Conservation (phyloP, 2,329 filamentous ascomycete species). For the Elsinoe perseae region DNA sequence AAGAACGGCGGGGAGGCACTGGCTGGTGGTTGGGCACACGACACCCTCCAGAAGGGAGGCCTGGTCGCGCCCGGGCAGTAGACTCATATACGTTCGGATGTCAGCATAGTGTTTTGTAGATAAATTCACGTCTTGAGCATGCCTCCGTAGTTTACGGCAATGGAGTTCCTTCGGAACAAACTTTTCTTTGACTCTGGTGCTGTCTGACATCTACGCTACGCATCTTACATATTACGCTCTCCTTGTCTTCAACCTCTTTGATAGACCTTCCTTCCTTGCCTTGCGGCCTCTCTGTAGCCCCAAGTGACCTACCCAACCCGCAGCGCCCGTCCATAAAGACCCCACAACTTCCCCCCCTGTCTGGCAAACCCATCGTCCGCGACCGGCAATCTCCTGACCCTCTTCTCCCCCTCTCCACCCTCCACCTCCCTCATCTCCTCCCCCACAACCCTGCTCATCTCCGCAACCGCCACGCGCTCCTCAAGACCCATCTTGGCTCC, state of each 20-base stretch:
- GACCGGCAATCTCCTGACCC: slow-evolving; percentile 15
- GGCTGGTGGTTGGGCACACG: slow-evolving; percentile 80
- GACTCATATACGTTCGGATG: background rate
- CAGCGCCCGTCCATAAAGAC: slow-evolving; percentile 8
- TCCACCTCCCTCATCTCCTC: slow-evolving; percentile 16
- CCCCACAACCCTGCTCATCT: slow-evolving; percentile 18
- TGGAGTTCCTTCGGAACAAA: background rate
- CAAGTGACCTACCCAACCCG: background rate
- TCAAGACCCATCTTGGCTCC: slow-evolving; percentile 16
- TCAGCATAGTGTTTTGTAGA: slow-evolving; percentile 2
- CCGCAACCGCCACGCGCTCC: slow-evolving; percentile 19
- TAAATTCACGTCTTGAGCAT: slow-evolving; percentile 1
- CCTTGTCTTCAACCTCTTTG: background rate
- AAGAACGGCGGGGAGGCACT: slow-evolving; percentile 65
- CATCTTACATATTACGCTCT: background rate
- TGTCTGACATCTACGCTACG: background rate
- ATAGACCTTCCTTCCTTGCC: background rate
- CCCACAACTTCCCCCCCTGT: slow-evolving; percentile 17
- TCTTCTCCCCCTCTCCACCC: slow-evolving; percentile 15
- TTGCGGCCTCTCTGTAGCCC: background rate
- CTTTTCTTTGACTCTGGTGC: background rate
- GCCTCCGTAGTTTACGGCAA: slow-evolving; percentile 1
- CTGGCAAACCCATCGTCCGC: slow-evolving; percentile 17
- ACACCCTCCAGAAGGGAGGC: slow-evolving; percentile 68
- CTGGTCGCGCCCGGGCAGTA: slow-evolving; percentile 87